Percentiles rank a stretch among this genome's conserved stretches.
Conservation (phyloP, 2,329 filamentous ascomycete genomes). For the Ophiobolus disseminans region DNA sequence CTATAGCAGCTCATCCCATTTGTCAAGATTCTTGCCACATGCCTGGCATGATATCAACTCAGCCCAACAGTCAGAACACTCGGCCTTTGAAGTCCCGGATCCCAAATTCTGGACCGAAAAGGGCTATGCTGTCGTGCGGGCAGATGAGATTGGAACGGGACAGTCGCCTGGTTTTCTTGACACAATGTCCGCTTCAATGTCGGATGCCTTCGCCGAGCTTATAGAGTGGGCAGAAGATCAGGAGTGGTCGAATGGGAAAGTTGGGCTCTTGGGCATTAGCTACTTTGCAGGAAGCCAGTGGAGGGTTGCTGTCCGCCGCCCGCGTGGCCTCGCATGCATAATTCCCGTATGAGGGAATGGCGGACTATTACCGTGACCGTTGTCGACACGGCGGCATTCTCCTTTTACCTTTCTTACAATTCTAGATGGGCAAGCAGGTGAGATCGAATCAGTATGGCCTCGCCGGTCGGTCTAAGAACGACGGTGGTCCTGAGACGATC, state of each 20-base stretch:
- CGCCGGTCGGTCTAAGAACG: slow-evolving; percentile 54
- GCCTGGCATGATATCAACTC: no score
- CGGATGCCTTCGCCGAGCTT: slow-evolving; percentile 56
- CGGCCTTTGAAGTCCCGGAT: slow-evolving; percentile 47
- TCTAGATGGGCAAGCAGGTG: slow-evolving; percentile 71
- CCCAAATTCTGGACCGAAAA: slow-evolving; percentile 32
- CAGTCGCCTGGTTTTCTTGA: slow-evolving; percentile 58
- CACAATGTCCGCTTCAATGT: slow-evolving; percentile 57
- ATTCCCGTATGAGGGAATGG: slow-evolving; percentile 63
- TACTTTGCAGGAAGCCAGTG: slow-evolving; percentile 61
- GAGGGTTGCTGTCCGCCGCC: slow-evolving; percentile 58
- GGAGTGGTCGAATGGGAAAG: slow-evolving; percentile 48
- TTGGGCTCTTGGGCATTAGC: slow-evolving; percentile 49
- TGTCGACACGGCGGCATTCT: slow-evolving; percentile 44
- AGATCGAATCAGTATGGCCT: slow-evolving; percentile 70
- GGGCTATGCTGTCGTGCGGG: slow-evolving; percentile 40
- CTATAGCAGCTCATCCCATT: no score
- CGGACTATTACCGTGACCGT: slow-evolving; percentile 57
- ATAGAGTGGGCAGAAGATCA: slow-evolving; percentile 58
- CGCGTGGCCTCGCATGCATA: slow-evolving; percentile 57
- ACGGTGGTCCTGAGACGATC: slow-evolving; percentile 61
- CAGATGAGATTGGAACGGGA: slow-evolving; percentile 57
- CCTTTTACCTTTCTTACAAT: slow-evolving; percentile 40
- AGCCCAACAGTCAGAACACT: no score
- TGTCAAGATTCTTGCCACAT: no score